A percentile compares a stretch with the other conserved stretches of the same genome.
Conservation (phyloP, 371 early-diverging fungal genomes). For the Parasitella parasitica region DNA sequence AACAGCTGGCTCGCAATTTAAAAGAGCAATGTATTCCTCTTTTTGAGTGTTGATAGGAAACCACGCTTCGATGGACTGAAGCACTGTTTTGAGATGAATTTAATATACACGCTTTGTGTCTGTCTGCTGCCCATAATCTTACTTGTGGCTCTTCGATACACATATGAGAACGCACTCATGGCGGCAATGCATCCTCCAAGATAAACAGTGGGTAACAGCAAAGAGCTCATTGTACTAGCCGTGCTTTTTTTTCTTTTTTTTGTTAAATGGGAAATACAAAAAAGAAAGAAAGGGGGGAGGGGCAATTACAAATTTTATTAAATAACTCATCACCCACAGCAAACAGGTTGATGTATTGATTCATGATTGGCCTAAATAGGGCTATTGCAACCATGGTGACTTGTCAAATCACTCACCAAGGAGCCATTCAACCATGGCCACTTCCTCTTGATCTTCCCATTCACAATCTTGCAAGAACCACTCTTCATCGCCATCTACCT, state of each 20-base stretch:
- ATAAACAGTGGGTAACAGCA: slow-evolving; percentile 56
- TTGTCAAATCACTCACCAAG: slow-evolving; percentile 27
- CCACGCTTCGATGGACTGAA: slow-evolving; percentile 64
- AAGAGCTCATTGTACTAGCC: slow-evolving; percentile 31
- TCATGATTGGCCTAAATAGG: slow-evolving; percentile 23
- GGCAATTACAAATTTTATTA: neutral
- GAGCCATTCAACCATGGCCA: slow-evolving; percentile 43
- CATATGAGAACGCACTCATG: slow-evolving; percentile 62
- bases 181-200: slow-evolving; percentile 65
- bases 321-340: neutral
- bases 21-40: slow-evolving; percentile 71
- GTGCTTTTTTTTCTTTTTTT: neutral
- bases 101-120: too few relatives aligned
- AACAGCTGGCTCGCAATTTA: slow-evolving; percentile 60
- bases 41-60: slow-evolving; percentile 67
- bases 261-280: neutral
- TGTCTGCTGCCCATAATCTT: slow-evolving; percentile 8
- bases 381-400: neutral
- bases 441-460: slow-evolving; percentile 46
- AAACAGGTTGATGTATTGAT: slow-evolving; percentile 28
- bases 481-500: slow-evolving; percentile 47
- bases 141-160: slow-evolving; percentile 51
- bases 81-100: slow-evolving; percentile 17
- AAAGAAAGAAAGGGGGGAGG: neutral
- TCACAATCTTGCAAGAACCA: slow-evolving; percentile 47